Evolutionary conservation across 352 stramenopile genomes (phyloP).

Genomic region (Phytophthora pluvialis): DNA sequence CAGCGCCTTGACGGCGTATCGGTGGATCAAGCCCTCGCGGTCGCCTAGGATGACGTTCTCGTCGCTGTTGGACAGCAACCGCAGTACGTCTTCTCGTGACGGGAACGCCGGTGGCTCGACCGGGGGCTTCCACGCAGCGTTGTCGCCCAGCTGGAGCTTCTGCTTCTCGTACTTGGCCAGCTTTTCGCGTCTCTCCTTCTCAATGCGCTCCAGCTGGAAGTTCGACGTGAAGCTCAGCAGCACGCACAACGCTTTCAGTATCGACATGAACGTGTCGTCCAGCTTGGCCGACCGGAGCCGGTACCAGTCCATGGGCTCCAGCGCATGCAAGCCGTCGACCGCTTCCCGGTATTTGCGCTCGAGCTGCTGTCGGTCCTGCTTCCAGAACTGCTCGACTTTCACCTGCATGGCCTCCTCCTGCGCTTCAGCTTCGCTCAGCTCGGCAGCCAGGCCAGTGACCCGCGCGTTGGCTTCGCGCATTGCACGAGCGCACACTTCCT

Average conservation of each 20-base stretch:
- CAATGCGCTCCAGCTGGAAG: constrained; percentile 51
- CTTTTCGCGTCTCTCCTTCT: constrained; percentile 25
- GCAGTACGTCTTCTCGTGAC: constrained; percentile 65
- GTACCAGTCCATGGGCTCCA: constrained; percentile 80
- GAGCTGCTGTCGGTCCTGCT: constrained; percentile 55
- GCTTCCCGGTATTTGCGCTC: constrained; percentile 72
- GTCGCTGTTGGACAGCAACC: constrained; percentile 74
- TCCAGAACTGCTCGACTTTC: constrained; percentile 85
- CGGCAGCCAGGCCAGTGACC: constrained; percentile 36
- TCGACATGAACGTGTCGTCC: constrained; percentile 60
- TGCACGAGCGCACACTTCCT: constrained; percentile 54
- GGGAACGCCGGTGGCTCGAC: constrained; percentile 43
- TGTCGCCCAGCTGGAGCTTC: constrained; percentile 28
- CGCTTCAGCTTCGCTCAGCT: constrained; percentile 49
- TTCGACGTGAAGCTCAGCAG: constrained; percentile 83
- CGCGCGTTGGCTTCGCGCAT: constrained; percentile 42
- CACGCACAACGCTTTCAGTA: constrained; percentile 71
- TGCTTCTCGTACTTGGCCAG: constrained; percentile 32
- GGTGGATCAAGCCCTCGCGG: constrained; percentile 80
- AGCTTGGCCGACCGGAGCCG: constrained; percentile 65
- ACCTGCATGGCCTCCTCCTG: constrained; percentile 80
- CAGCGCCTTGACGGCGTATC: constrained; percentile 78
- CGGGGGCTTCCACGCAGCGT: constrained; percentile 17
- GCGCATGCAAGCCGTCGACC: constrained; percentile 52
- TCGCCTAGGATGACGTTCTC: constrained; percentile 85